phyloP scores from a whole-genome alignment of 768 basidiomycete genomes.

The Tricholomella constricta region DNA sequence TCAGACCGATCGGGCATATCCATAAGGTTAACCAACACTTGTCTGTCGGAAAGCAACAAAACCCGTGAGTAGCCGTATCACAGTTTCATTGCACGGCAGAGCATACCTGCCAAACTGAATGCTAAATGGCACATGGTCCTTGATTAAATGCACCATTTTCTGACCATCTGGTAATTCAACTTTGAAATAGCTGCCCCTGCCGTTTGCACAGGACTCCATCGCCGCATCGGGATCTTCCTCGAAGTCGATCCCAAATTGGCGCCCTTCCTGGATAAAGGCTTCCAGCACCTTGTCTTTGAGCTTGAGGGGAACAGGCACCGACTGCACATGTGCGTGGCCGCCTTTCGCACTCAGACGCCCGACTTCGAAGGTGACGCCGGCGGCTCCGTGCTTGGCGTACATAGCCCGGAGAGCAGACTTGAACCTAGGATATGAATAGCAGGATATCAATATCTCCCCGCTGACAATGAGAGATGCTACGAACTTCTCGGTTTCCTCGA shows the following conservation, averaged over 20 bases:
- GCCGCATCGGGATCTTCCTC: constrained; percentile 70
- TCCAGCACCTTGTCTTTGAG: constrained; percentile 65
- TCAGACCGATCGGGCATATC: constrained; percentile 78
- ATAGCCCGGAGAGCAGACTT: constrained; percentile 73
- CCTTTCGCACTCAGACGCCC: constrained; percentile 82
- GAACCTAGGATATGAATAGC: constrained; percentile 49
- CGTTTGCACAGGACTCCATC: constrained; percentile 50
- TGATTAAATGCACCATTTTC: constrained; percentile 85
- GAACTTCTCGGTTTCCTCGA: constrained; percentile 80
- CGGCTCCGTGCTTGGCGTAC: constrained; percentile 69
- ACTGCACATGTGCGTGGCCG: constrained; percentile 94
- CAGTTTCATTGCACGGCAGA: neutral
- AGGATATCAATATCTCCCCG: constrained; percentile 4
- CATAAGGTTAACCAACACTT: constrained; percentile 78
- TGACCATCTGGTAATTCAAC: constrained; percentile 88
- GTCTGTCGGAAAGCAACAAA: constrained; percentile 46
- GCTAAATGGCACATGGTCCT: constrained; percentile 75
- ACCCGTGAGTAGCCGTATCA: neutral
- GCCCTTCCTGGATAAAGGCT: constrained; percentile 73
- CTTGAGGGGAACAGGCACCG: constrained; percentile 71
- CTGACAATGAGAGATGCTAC: constrained; percentile 14
- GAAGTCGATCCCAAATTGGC: constrained; percentile 68
- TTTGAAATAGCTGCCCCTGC: constrained; percentile 80
- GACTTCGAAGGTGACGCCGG: constrained; percentile 84
- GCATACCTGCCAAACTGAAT: constrained; percentile 93